Base-by-base conservation (phyloP, 2,329 filamentous ascomycete species). In the Diaporthe sp. region DNA sequence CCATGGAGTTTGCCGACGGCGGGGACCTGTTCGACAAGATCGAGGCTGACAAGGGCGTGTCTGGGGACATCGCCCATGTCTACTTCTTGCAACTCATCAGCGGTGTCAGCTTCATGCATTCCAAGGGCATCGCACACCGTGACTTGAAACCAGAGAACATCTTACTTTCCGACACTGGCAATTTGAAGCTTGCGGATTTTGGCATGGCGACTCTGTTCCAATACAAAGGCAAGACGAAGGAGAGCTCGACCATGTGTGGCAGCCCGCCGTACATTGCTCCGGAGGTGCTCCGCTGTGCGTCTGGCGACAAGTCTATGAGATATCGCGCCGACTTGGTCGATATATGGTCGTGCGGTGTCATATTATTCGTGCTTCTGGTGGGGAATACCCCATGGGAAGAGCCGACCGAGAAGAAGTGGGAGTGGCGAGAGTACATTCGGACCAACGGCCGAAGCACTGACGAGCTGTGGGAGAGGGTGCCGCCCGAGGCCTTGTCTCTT, bases 21-120 rank as follows among this genome's bases (percentile, higher is more conserved):
- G 97, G 97, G 15, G 97, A 99, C 83, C 89, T 99, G 10, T 99
- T 99, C 84, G 97, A 99, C 91, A 99, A 99, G 88, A 98, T 99
- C 80, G 97, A 99, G 86, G 96, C 97, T 25, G 97, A 99, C 84
- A 94, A 96, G 60, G 97, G 97, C 65, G 95, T 98, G n/a, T 91
- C 93, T 9, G 92, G 98, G 83, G 95, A 98, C 82, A 95, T 99
- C 82, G 96, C 97, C 46, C 97, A 99, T 83, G 92, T 98, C 77
- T 99, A 98, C 87, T 99, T 99, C 84, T 90, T 93, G 3, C 97
- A 99, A 85, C 90, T 99, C 77, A 90, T 98, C 80, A 92, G 92
- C 82, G 97, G 96, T 12, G 94, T 98, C 77, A 93, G 93, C 81
- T 99, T 96, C 86, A 97, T 98, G 90, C 97, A 99, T 85, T 95